Evolutionary conservation across 2,329 filamentous ascomycete genomes (phyloP).

Genomic region (Blastomyces silverae): DNA sequence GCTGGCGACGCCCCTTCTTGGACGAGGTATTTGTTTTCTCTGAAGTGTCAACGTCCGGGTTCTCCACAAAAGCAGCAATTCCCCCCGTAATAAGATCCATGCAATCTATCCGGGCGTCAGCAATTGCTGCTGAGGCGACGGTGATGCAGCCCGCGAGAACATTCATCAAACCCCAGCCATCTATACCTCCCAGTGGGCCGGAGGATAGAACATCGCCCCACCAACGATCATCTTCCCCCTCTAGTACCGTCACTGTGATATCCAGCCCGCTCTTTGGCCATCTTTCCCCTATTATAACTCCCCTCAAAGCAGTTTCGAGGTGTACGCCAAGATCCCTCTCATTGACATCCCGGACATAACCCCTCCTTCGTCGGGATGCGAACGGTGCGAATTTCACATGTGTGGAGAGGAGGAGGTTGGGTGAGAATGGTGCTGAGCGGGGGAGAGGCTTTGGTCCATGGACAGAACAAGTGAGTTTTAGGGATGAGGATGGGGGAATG

Average conservation of each 20-base stretch:
- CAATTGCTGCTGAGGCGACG: constrained; percentile 83
- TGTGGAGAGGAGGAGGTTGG: constrained; percentile 83
- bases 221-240: constrained; percentile 78
- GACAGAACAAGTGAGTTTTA: constrained; percentile 89
- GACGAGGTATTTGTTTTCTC: constrained; percentile 25
- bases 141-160: constrained; percentile 88
- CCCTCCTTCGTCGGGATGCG: constrained; percentile 71
- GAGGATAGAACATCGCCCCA: constrained; percentile 51
- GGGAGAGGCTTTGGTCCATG: constrained; percentile 89
- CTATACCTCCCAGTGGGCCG: constrained; percentile 44
- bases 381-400: constrained; percentile 97
- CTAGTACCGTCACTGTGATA: constrained; percentile 83
- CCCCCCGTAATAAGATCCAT: constrained; percentile 85
- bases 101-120: constrained; percentile 92
- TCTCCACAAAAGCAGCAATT: constrained; percentile 67
- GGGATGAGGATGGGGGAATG: constrained; percentile 54
- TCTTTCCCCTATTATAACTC: constrained; percentile 82
- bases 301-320: constrained; percentile 80
- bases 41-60: constrained; percentile 24
- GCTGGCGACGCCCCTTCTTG: constrained; percentile 24
- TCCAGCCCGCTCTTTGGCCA: constrained; percentile 99
- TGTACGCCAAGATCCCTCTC: constrained; percentile 89
- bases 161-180: constrained; percentile 83
- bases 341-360: constrained; percentile 75
- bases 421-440: constrained; percentile 82